phyloP scores from a whole-genome alignment of 2,329 filamentous ascomycete species.

The Fusarium albidum region DNA sequence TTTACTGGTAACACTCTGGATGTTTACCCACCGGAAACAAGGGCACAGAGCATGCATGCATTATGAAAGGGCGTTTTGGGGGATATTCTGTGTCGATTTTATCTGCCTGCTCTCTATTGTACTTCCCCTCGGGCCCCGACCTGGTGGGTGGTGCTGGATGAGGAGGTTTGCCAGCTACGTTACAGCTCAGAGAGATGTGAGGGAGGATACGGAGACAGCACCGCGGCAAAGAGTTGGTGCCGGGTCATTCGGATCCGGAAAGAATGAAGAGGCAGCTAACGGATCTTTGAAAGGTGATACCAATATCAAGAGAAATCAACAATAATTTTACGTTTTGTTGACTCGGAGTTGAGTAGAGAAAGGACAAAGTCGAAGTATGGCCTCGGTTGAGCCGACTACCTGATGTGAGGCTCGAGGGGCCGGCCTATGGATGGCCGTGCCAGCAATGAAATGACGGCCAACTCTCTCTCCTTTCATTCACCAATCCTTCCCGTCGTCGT shows the following conservation, averaged over 20 bases:
- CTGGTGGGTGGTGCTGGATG: too few relatives aligned
- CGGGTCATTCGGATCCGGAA: background rate
- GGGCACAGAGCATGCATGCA: constrained; percentile 34
- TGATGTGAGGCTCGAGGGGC: too few relatives aligned
- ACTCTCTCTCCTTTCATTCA: background rate
- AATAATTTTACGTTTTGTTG: background rate
- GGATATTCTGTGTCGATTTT: constrained; percentile 14
- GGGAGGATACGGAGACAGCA: too few relatives aligned
- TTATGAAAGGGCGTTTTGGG: constrained; percentile 39
- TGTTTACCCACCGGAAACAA: constrained; percentile 17
- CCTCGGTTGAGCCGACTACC: background rate
- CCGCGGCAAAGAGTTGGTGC: background rate
- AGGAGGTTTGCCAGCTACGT: too few relatives aligned
- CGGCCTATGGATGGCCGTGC: too few relatives aligned
- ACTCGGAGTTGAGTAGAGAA: background rate
- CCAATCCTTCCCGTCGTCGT: background rate
- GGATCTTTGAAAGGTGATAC: background rate
- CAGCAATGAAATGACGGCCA: background rate
- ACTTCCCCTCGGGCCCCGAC: background rate
- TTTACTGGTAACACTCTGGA: constrained; percentile 16
- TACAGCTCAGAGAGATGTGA: too few relatives aligned
- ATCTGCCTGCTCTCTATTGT: constrained; percentile 8
- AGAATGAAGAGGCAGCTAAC: background rate
- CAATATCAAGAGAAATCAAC: background rate
- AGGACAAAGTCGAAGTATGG: background rate